A percentile compares a stretch with the other conserved stretches of the same genome.
Evolutionary conservation across 2,329 filamentous ascomycete genomes (phyloP).

Genomic region (Lachnellula willkommii): DNA sequence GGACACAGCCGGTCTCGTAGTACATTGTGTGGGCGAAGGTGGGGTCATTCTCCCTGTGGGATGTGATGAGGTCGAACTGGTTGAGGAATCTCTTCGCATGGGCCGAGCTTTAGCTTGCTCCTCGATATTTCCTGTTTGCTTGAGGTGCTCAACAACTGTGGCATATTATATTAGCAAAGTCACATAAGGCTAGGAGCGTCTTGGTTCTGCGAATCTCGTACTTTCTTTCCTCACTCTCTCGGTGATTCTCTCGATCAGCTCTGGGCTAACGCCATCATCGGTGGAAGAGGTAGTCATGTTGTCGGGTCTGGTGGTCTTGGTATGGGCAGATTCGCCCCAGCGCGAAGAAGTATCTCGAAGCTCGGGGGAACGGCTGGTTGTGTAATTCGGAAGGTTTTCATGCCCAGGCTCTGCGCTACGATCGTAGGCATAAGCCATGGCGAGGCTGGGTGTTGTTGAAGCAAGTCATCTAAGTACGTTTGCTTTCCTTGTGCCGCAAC

Average conservation of each 20-base stretch:
- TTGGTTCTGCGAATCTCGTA: constrained; percentile 27
- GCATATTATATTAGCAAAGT: constrained; percentile 11
- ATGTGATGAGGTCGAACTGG: constrained; percentile 40
- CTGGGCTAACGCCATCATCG: constrained; percentile 47
- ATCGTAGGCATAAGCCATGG: constrained; percentile 25
- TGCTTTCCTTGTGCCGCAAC: not conserved
- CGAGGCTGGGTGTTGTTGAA: constrained; percentile 18
- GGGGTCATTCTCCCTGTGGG: constrained; percentile 44
- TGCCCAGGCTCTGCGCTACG: constrained; percentile 19
- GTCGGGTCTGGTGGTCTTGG: constrained; percentile 15
- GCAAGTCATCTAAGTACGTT: constrained; percentile 16
- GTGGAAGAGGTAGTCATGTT: constrained; percentile 18
- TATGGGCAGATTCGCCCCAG: constrained; percentile 13
- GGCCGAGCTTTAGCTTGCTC: constrained; percentile 26
- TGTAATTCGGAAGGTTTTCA: constrained; percentile 17
- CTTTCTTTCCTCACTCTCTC: constrained; percentile 51
- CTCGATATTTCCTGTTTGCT: constrained; percentile 29
- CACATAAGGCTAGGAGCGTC: constrained; percentile 11
- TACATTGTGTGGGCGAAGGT: constrained; percentile 42
- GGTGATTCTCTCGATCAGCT: constrained; percentile 44
- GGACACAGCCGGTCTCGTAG: constrained; percentile 29
- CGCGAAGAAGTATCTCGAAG: constrained; percentile 20
- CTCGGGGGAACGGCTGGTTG: constrained; percentile 19
- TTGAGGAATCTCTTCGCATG: constrained; percentile 37
- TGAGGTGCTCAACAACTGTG: constrained; percentile 32